Evolutionary conservation across 2,329 filamentous ascomycete species (phyloP).

Genomic region (Cryphonectria carpinicola): DNA sequence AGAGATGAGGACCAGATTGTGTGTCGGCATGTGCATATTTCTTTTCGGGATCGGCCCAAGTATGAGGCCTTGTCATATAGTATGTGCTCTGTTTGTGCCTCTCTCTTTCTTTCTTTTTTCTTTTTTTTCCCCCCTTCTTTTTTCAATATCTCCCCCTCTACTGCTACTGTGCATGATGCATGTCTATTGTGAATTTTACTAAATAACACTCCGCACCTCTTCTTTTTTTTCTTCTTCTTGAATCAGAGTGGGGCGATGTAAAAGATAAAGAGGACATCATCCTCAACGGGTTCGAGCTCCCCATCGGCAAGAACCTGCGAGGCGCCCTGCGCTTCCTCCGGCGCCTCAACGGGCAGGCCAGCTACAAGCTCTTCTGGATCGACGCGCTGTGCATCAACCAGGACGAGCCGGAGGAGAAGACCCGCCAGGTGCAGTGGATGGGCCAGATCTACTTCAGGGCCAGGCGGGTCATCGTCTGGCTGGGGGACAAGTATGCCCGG

Average conservation of each 20-base stretch:
- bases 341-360: not conserved
- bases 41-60: constrained; percentile 30
- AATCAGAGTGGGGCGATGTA: constrained; percentile 30
- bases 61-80: constrained; percentile 36
- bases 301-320: constrained; percentile 28
- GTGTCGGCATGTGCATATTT: constrained; percentile 27
- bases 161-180: not conserved
- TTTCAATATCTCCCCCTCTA: too few species aligned
- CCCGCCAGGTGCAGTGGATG: constrained; percentile 33
- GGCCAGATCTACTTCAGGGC: constrained; percentile 33
- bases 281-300: constrained; percentile 28
- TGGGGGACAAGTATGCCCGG: constrained; percentile 25
- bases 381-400: constrained; percentile 36
- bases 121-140: not conserved
- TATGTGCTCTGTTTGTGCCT: not conserved
- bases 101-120: not conserved
- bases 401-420: constrained; percentile 31
- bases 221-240: too few species aligned
- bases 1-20: constrained; percentile 21
- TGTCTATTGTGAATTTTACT: too few species aligned
- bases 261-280: constrained; percentile 26
- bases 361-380: constrained; percentile 29
- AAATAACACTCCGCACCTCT: too few species aligned
- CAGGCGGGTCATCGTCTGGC: constrained; percentile 31
- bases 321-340: constrained; percentile 31